Conservation (phyloP, 2,329 filamentous ascomycete genomes). For the Diaporthe sp. region DNA sequence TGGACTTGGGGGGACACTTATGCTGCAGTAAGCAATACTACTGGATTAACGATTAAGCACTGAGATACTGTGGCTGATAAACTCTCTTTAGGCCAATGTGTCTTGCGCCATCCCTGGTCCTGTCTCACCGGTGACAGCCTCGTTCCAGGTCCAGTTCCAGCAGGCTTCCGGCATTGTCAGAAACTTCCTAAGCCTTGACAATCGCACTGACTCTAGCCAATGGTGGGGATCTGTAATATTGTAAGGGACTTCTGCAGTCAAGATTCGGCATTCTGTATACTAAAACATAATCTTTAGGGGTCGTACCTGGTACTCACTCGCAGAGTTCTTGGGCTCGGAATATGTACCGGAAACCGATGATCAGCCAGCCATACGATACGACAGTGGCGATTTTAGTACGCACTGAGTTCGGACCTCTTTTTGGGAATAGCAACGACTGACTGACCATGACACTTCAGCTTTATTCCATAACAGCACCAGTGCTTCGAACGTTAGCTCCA, state of each 20-base stretch:
- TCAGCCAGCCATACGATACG: neutral
- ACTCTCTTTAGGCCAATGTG: neutral
- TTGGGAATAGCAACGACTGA: neutral
- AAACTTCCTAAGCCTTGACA: neutral
- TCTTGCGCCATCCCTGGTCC: neutral
- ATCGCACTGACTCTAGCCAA: conserved; percentile 1
- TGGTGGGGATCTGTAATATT: neutral
- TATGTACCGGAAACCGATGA: neutral
- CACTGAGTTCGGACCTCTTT: accelerated
- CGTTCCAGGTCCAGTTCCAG: neutral
- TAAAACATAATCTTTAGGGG: neutral
- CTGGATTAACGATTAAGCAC: too few relatives aligned
- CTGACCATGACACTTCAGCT: neutral
- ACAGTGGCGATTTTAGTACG: conserved; percentile 1
- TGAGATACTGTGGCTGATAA: neutral
- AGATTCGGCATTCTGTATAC: too few relatives aligned
- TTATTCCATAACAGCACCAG: neutral
- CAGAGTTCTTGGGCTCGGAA: neutral
- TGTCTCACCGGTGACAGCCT: neutral
- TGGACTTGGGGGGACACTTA: neutral
- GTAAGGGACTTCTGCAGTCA: neutral
- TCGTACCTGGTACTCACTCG: neutral
- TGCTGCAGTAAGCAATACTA: neutral
- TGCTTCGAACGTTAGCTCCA: neutral
- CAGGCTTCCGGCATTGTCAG: neutral